These are phyloP conservation scores for Castanopsis chinensis DNA, from an alignment of 306 rosid genomes.

Conservation along the genomic window DNA sequence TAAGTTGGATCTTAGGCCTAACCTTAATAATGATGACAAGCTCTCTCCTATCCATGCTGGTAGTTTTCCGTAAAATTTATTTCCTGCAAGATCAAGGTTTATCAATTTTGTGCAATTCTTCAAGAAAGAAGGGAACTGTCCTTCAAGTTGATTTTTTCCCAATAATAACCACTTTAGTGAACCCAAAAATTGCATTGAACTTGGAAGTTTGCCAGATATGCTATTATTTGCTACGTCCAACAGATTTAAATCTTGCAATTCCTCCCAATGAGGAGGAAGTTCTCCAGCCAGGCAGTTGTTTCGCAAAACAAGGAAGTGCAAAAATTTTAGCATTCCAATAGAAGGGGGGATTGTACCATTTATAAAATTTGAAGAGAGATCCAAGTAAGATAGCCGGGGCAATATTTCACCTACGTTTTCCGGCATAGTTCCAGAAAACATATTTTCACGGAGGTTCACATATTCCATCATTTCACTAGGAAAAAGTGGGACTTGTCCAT, in stretches of 20 bases:
- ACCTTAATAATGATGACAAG: neutral
- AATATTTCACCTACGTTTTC: neutral
- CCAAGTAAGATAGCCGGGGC: accelerated
- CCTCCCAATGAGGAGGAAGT: neutral
- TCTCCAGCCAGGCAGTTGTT: neutral
- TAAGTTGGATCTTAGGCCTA: neutral
- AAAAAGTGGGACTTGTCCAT: neutral
- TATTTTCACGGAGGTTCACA: neutral
- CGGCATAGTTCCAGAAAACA: neutral
- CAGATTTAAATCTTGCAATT: accelerated
- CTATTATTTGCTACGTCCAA: too few species aligned
- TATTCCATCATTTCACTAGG: accelerated
- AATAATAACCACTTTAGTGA: too few species aligned
- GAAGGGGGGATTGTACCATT: neutral
- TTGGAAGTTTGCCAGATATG: too few species aligned
- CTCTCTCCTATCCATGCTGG: neutral
- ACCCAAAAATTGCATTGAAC: too few species aligned
- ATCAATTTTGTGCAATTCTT: too few species aligned
- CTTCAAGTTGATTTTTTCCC: too few species aligned
- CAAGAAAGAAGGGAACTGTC: too few species aligned
- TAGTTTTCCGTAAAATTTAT: neutral
- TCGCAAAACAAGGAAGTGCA: accelerated
- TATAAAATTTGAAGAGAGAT: neutral
- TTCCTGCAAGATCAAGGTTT: too few species aligned
- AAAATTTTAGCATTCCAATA: neutral